These are phyloP conservation scores for Alternaria sp. DNA, from an alignment of 2,329 filamentous ascomycete species.

Conservation along the genomic window DNA sequence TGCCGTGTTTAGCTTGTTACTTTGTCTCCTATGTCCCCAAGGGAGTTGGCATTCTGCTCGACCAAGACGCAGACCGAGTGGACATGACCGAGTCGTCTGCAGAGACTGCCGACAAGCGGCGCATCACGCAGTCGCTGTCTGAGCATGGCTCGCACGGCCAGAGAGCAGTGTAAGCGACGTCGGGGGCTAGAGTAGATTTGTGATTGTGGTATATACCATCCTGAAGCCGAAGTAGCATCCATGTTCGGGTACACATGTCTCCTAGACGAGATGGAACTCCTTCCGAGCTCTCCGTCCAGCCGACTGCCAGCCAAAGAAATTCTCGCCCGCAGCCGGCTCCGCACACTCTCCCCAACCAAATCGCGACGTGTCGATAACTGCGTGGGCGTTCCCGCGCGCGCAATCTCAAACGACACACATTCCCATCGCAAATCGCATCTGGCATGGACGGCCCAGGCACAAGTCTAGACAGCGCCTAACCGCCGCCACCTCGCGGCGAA, in stretches of 20 bases:
- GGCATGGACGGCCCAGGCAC: slow-evolving; percentile 20
- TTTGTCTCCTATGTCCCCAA: slow-evolving; percentile 1
- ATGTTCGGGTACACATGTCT: background rate
- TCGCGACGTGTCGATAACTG: slow-evolving; percentile 9
- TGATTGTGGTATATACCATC: background rate
- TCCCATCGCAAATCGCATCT: slow-evolving; percentile 14
- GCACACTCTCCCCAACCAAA: slow-evolving; percentile 3
- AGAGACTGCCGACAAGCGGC: slow-evolving; percentile 2
- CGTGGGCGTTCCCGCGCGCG: slow-evolving; percentile 4
- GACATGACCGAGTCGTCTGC: slow-evolving; percentile 5
- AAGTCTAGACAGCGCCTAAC: slow-evolving; percentile 18
- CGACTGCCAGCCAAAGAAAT: slow-evolving; percentile 13
- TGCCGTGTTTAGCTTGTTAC: slow-evolving; percentile 2
- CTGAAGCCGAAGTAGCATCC: background rate
- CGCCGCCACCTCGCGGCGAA: slow-evolving; percentile 22
- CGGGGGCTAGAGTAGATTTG: background rate
- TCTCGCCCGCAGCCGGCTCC: slow-evolving; percentile 9
- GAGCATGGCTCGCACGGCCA: slow-evolving; percentile 10
- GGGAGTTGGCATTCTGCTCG: slow-evolving; percentile 9
- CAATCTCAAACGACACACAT: slow-evolving; percentile 9
- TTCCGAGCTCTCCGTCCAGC: background rate
- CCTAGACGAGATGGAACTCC: slow-evolving; percentile 14
- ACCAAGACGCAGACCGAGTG: background rate
- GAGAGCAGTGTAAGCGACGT: background rate
- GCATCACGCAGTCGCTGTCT: slow-evolving; percentile 5